Base-by-base conservation (phyloP, 192 early-diverging fungal genomes). In the Backusella luteola region DNA sequence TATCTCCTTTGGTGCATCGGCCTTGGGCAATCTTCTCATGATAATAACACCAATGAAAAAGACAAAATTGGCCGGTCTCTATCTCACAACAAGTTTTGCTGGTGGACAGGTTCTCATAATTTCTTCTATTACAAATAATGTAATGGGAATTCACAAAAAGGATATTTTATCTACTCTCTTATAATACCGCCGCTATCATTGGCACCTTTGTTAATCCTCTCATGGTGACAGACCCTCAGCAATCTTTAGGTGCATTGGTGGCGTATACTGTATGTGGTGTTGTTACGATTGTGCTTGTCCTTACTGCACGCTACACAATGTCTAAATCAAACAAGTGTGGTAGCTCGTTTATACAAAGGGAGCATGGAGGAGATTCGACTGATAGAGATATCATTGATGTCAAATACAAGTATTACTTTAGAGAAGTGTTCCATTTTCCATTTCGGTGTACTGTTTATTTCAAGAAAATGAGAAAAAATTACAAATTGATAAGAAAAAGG, bases 161-260 rank as follows among this genome's bases (percentile, higher is more conserved):
- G 44, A 4, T 73, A 4, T 66, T 77, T 23, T 73, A 66, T 8
- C 49, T 56, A 19, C n/a, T 36, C 32, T 46, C 21, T 6, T 7
- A 39, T 12, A 68, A 68, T 21, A 29, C 73, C 3, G 67, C 71
- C 6, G 38, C 49, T 46, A 59, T 66, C 1, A 59, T 75, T 42
- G 78, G 78, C 19, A 67, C 52, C 34, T 66, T 75, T 59, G 23
- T 71, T 32, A 69, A 56, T 5, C 78, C 78, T 29, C 38, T 66
- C 12, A 39, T 76, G 8, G 72, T 79, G 78, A 23, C 42, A 34
- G 14, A 49, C 12, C 49, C 21, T 46, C 69, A 79, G 36, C 36
- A 44, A 8, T 69, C 78, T 49, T 8, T 12, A 3, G 38, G 63
- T 39, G 74, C 74, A 23, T 66, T 76, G 66, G 6, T 76, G 1